A percentile compares a stretch with the other conserved stretches of the same genome.
phyloP scores from a whole-genome alignment of 768 basidiomycete species.

The Phylloporus scabripes region DNA sequence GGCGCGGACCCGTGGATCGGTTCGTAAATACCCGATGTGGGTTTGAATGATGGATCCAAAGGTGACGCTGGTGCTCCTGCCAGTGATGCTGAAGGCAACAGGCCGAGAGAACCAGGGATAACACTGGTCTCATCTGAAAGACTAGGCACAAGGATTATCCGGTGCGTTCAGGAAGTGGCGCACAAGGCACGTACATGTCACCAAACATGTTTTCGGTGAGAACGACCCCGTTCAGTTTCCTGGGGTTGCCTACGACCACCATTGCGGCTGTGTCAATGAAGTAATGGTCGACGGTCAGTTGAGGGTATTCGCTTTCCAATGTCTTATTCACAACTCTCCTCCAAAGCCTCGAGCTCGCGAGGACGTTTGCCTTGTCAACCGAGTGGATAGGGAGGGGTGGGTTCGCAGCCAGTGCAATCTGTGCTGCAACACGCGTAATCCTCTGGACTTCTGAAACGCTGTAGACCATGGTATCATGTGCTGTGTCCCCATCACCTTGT shows the following conservation, averaged over 20 bases:
- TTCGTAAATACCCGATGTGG: conserved; percentile 88
- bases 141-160: conserved; percentile 36
- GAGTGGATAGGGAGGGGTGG: conserved; percentile 90
- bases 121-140: conserved; percentile 96
- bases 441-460: conserved; percentile 87
- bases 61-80: conserved; percentile 74
- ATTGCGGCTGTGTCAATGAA: conserved; percentile 96
- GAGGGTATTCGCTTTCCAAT: conserved; percentile 79
- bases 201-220: conserved; percentile 96
- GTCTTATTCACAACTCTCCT: conserved; percentile 87
- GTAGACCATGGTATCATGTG: conserved; percentile 94
- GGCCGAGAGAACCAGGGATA: conserved; percentile 94
- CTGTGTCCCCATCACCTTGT: conserved; percentile 62
- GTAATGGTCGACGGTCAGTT: conserved; percentile 81
- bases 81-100: conserved; percentile 93
- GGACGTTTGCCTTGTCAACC: conserved; percentile 97
- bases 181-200: conserved; percentile 70
- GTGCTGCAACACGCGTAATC: conserved; percentile 92
- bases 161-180: not conserved
- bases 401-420: conserved; percentile 75
- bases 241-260: conserved; percentile 86
- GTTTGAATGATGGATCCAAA: conserved; percentile 55
- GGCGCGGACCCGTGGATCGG: conserved; percentile 96
- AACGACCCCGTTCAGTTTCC: conserved; percentile 91
- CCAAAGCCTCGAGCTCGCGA: conserved; percentile 93